These are phyloP conservation scores for Rhizoclosmatium globosum DNA, from an alignment of 192 early-diverging fungal genomes.

Conservation along the genomic window DNA sequence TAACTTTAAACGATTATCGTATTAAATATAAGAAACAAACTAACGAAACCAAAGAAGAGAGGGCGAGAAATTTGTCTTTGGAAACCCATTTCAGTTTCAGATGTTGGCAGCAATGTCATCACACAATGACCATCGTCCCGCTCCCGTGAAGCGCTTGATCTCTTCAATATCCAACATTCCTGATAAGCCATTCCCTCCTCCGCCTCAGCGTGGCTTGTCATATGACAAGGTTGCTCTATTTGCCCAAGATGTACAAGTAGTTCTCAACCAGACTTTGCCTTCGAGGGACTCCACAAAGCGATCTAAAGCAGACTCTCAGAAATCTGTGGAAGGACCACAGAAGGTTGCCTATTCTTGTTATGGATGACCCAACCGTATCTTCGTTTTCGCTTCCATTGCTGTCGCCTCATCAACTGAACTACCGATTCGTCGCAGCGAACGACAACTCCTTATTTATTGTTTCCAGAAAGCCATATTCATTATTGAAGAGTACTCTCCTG, in stretches of 20 bases:
- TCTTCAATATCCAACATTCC: neutral
- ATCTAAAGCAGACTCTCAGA: neutral
- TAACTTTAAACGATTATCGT: too few relatives aligned
- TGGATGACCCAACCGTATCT: neutral
- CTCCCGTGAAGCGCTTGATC: neutral
- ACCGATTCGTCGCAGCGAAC: neutral
- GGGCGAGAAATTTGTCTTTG: too few relatives aligned
- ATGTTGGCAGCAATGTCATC: neutral
- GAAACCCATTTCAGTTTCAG: neutral
- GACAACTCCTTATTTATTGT: neutral
- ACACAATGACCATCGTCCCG: neutral
- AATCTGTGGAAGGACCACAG: neutral
- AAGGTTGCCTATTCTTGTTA: neutral
- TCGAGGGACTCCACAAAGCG: neutral
- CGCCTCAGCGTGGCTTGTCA: neutral
- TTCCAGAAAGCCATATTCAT: neutral
- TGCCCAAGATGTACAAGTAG: neutral
- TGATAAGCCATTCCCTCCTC: neutral
- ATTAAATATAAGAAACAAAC: too few relatives aligned
- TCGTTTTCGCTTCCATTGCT: neutral
- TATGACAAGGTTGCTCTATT: neutral
- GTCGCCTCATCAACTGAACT: slow-evolving; percentile 9
- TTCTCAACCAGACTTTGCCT: neutral
- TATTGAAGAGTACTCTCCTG: neutral
- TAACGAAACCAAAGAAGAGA: too few relatives aligned